A percentile compares a stretch with the other conserved stretches of the same genome.
These are phyloP conservation scores for Scheffersomyces insectosa DNA, from an alignment of 1,139 yeast species.

Conservation along the genomic window DNA sequence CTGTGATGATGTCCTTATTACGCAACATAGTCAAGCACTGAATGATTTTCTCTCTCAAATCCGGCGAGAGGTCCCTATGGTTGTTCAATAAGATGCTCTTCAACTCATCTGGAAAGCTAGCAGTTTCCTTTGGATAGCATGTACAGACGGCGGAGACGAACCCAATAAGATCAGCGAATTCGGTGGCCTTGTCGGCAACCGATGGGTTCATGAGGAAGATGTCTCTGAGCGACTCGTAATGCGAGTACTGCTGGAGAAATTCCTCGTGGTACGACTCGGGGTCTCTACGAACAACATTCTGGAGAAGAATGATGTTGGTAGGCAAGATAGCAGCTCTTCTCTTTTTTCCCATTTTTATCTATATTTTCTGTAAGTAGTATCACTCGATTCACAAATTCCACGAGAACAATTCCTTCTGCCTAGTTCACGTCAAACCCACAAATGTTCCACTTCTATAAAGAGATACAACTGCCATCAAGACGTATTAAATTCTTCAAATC, in stretches of 20 bases:
- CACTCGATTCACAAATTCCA: background rate
- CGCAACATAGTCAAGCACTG: slow-evolving; percentile 87
- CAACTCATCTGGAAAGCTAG: slow-evolving; percentile 78
- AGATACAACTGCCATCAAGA: too few species aligned
- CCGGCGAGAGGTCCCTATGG: slow-evolving; percentile 81
- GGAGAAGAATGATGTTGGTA: slow-evolving; percentile 84
- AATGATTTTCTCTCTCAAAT: slow-evolving; percentile 85
- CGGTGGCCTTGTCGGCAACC: slow-evolving; percentile 61
- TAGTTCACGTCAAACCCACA: too few species aligned
- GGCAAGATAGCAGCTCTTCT: slow-evolving; percentile 93
- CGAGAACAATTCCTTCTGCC: background rate
- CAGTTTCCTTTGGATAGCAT: slow-evolving; percentile 89
- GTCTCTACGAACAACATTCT: slow-evolving; percentile 89
- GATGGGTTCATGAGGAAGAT: slow-evolving; percentile 71
- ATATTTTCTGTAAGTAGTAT: background rate
- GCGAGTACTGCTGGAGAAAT: slow-evolving; percentile 86
- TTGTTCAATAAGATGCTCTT: slow-evolving; percentile 66
- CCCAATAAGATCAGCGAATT: slow-evolving; percentile 82
- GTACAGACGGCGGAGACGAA: slow-evolving; percentile 89
- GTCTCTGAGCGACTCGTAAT: slow-evolving; percentile 87
- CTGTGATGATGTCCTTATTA: slow-evolving; percentile 77
- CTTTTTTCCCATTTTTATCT: slow-evolving; percentile 66
- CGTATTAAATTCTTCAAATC: background rate
- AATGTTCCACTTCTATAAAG: too few species aligned
- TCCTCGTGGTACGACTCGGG: slow-evolving; percentile 94